Percentiles rank a stretch among this genome's conserved stretches.
phyloP scores from a whole-genome alignment of 345 rosid genomes.

The Rhodamnia rubescens region DNA sequence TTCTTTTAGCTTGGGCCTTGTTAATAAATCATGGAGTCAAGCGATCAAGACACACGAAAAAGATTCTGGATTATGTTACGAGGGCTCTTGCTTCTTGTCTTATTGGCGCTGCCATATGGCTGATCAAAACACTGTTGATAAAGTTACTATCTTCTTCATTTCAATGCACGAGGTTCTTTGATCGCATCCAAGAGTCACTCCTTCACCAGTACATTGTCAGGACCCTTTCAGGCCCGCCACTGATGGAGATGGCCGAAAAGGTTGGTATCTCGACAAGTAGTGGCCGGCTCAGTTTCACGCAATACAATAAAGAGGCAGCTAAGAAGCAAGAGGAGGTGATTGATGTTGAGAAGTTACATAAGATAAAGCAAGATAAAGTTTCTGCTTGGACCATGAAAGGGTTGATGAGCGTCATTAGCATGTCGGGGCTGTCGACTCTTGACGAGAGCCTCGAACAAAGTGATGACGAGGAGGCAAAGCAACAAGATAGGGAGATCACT shows the following conservation, averaged over 20 bases:
- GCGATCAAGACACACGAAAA: constrained; percentile 22
- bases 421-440: constrained; percentile 21
- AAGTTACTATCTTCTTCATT: constrained; percentile 48
- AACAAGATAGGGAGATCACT: constrained; percentile 40
- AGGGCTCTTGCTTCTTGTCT: constrained; percentile 38
- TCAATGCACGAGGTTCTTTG: constrained; percentile 51
- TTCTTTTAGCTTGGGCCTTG: constrained; percentile 52
- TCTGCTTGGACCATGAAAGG: constrained; percentile 82
- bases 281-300: constrained; percentile 41
- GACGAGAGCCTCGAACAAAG: constrained; percentile 22
- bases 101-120: constrained; percentile 49
- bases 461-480: constrained; percentile 33
- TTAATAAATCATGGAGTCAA: constrained; percentile 34
- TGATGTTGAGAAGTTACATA: constrained; percentile 54
- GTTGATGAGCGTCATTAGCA: constrained; percentile 32
- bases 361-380: constrained; percentile 43
- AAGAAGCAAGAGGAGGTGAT: constrained; percentile 38
- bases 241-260: constrained; percentile 37
- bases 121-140: constrained; percentile 36
- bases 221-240: constrained; percentile 57
- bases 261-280: constrained; percentile 9
- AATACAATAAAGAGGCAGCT: constrained; percentile 10
- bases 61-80: constrained; percentile 30
- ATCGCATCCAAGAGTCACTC: constrained; percentile 61
- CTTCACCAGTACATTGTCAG: constrained; percentile 59